Percentiles rank a stretch among this genome's conserved stretches.
phyloP scores from a whole-genome alignment of 2,329 filamentous ascomycete genomes.

The Remersonia thermophila region DNA sequence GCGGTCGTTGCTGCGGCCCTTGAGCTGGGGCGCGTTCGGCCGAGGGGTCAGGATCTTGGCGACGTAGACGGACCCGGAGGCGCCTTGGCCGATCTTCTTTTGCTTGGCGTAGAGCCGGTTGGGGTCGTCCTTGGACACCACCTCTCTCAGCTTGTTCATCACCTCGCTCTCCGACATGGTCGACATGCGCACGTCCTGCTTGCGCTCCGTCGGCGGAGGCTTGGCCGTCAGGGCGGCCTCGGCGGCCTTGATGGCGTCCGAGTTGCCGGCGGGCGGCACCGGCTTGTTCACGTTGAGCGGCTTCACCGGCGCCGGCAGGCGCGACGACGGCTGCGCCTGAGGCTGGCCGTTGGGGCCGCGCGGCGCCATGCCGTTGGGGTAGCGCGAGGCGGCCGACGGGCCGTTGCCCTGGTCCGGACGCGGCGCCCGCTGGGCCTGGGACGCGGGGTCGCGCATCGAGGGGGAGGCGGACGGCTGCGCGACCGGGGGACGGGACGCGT shows the following conservation, averaged over 20 bases:
- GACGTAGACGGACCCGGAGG: constrained; percentile 95
- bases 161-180: constrained; percentile 96
- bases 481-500: constrained; percentile 33
- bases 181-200: constrained; percentile 95
- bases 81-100: constrained; percentile 98
- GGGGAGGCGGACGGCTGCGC: constrained; percentile 36
- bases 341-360: constrained; percentile 35
- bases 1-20: constrained; percentile 49
- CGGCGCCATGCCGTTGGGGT: constrained; percentile 43
- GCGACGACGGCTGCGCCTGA: constrained; percentile 32
- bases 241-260: constrained; percentile 73
- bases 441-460: constrained; percentile 29
- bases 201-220: constrained; percentile 55
- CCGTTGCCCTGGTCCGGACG: constrained; percentile 35
- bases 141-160: constrained; percentile 88
- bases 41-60: constrained; percentile 57
- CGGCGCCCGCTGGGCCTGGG: constrained; percentile 32
- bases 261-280: constrained; percentile 30
- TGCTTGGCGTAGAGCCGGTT: constrained; percentile 96
- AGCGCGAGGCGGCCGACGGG: constrained; percentile 42
- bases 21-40: constrained; percentile 7
- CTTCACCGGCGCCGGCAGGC: constrained; percentile 55
- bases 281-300: constrained; percentile 65
- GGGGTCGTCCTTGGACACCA: constrained; percentile 90
- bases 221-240: constrained; percentile 83